phyloP scores from a whole-genome alignment of 2,329 filamentous ascomycete species.

The Ophiostoma sp. region DNA sequence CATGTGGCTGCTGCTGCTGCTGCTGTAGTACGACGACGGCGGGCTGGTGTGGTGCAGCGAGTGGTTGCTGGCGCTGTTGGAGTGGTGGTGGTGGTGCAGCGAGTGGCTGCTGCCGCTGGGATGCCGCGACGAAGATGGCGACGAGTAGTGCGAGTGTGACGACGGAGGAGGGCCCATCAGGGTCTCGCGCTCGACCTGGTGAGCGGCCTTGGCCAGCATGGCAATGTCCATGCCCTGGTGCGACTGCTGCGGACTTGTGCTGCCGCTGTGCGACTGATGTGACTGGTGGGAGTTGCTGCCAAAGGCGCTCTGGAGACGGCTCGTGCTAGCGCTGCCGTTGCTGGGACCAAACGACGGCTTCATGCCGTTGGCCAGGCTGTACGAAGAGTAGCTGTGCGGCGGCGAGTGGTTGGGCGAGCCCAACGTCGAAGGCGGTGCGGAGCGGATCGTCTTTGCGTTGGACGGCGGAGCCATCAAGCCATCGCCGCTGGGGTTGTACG shows the following conservation, averaged over 20 bases:
- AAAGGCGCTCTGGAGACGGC: constrained; percentile 10
- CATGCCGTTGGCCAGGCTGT: constrained; percentile 45
- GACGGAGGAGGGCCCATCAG: constrained; percentile 39
- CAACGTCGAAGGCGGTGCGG: constrained; percentile 78
- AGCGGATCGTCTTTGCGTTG: constrained; percentile 74
- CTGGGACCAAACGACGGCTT: constrained; percentile 46
- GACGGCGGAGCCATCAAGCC: constrained; percentile 72
- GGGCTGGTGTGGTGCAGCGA: constrained; percentile 23
- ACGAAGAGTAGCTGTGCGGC: constrained; percentile 80
- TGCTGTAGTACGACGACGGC: constrained; percentile 43
- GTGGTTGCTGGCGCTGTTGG: constrained; percentile 10
- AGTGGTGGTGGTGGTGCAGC: constrained; percentile 31
- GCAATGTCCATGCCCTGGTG: constrained; percentile 49
- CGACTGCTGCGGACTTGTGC: constrained; percentile 33
- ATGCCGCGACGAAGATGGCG: constrained; percentile 45
- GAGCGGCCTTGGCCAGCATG: constrained; percentile 56
- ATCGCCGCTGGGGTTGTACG: constrained; percentile 47
- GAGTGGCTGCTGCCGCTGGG: constrained; percentile 44
- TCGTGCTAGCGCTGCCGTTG: constrained; percentile 29
- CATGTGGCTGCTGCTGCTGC: constrained; percentile 43
- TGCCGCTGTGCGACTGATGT: constrained; percentile 6
- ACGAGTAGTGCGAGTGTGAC: constrained; percentile 40
- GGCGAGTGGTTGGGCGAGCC: constrained; percentile 95
- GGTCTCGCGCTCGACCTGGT: constrained; percentile 58
- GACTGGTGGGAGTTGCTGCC: constrained; percentile 7